Conservation (phyloP, 177 flowering plant genomes). For the Tripterygium wilfordii region DNA sequence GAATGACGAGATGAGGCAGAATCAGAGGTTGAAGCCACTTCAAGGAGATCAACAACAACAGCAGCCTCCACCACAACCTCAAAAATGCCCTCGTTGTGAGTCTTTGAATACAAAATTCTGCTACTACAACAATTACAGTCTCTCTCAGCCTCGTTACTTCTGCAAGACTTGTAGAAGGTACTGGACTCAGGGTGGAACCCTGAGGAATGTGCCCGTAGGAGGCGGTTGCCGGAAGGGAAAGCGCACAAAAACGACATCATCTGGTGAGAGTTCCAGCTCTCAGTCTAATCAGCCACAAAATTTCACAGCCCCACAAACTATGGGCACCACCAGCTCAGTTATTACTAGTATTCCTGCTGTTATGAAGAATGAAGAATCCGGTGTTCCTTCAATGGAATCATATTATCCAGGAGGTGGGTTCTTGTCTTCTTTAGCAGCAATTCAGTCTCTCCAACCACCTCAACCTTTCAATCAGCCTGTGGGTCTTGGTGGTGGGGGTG, state of each 20-base stretch:
- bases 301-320: not conserved
- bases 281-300: conserved; percentile 6
- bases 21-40: conserved; percentile 2
- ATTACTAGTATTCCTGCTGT: not conserved
- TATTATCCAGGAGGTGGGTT: conserved; percentile 25
- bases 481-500: conserved; percentile 5
- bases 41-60: conserved; percentile 17
- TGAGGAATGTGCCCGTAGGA: conserved; percentile 43
- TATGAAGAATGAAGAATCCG: not conserved
- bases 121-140: conserved; percentile 43
- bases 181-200: conserved; percentile 45
- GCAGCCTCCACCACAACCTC: conserved; percentile 18
- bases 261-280: conserved; percentile 3
- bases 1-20: not conserved
- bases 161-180: conserved; percentile 41
- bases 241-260: conserved; percentile 22
- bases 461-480: conserved; percentile 11
- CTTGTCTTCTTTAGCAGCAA: conserved; percentile 25
- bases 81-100: conserved; percentile 42
- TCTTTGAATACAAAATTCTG: conserved; percentile 40
- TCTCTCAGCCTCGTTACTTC: conserved; percentile 42
- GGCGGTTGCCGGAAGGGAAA: conserved; percentile 43
- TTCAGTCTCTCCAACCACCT: conserved; percentile 16
- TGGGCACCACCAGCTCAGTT: not conserved
- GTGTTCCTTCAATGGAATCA: not conserved